phyloP scores from a whole-genome alignment of 148 eudicot genomes.

The Amaranthus hypochondriacus region DNA sequence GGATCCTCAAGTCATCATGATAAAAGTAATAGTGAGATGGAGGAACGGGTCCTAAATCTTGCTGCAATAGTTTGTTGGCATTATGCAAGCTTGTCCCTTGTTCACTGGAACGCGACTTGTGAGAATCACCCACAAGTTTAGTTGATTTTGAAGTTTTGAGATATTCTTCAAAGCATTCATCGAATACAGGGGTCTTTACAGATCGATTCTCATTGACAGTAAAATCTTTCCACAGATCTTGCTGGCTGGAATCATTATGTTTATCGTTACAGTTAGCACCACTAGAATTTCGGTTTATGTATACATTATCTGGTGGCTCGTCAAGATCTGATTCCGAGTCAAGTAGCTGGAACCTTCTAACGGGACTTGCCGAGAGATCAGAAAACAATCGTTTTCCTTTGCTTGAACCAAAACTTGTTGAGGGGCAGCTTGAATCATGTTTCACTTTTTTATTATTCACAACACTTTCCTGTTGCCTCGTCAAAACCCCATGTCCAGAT shows the following conservation, averaged over 20 bases:
- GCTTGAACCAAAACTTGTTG: constrained; percentile 36
- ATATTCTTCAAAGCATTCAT: constrained; percentile 68
- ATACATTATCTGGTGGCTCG: constrained; percentile 35
- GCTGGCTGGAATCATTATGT: constrained; percentile 20
- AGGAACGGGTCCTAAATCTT: constrained; percentile 34
- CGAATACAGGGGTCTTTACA: constrained; percentile 78
- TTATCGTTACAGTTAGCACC: constrained; percentile 21
- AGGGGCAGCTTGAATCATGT: constrained; percentile 31
- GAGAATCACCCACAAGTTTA: constrained; percentile 22
- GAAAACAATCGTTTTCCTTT: constrained; percentile 36
- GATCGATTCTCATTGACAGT: constrained; percentile 30
- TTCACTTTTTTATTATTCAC: constrained; percentile 30
- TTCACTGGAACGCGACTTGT: constrained; percentile 21
- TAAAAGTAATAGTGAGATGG: constrained; percentile 74
- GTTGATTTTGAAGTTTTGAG: constrained; percentile 38
- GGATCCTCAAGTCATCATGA: constrained; percentile 68
- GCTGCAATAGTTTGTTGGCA: constrained; percentile 21
- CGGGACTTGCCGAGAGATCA: constrained; percentile 58
- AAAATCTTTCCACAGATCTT: constrained; percentile 71
- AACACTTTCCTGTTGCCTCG: constrained; percentile 40
- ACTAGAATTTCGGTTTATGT: constrained; percentile 12
- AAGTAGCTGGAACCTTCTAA: constrained; percentile 79
- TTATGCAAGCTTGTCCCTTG: constrained; percentile 12
- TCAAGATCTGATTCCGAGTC: constrained; percentile 65
- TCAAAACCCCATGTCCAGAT: constrained; percentile 45